phyloP scores from a whole-genome alignment of 768 basidiomycete species.

The Boletus coccyginus region DNA sequence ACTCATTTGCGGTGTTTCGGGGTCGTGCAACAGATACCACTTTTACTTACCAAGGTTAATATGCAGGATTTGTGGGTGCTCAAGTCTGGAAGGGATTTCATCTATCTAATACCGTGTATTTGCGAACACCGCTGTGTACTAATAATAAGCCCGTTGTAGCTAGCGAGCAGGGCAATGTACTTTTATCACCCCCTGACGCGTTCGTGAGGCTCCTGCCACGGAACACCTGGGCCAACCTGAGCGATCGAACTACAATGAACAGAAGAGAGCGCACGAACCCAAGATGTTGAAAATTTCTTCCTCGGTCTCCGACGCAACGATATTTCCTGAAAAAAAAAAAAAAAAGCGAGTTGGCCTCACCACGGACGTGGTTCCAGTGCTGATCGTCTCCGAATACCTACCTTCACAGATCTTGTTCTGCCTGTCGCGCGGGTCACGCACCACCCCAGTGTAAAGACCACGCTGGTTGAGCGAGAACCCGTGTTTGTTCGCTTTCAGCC shows the following conservation, averaged over 20 bases:
- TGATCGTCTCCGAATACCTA: conserved; percentile 16
- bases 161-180: neutral
- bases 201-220: conserved; percentile 82
- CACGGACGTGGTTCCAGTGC: neutral
- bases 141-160: neutral
- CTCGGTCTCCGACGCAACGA: conserved; percentile 83
- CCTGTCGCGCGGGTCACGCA: conserved; percentile 65
- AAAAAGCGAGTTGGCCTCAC: neutral
- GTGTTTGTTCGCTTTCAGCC: conserved; percentile 75
- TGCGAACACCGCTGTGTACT: neutral
- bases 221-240: conserved; percentile 45
- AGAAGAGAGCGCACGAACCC: conserved; percentile 31
- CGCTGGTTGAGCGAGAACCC: conserved; percentile 88
- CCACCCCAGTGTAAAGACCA: conserved; percentile 70
- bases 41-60: neutral
- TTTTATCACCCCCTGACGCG: conserved; percentile 44
- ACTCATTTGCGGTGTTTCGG: neutral
- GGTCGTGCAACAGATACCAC: neutral
- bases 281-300: conserved; percentile 81
- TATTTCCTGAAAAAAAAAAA: conserved; percentile 41
- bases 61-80: neutral
- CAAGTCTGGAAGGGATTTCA: too few species aligned
- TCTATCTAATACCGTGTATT: neutral
- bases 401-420: conserved; percentile 61
- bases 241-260: neutral